Base-by-base conservation (phyloP, 2,329 filamentous ascomycete genomes). In the Claviceps africana region DNA sequence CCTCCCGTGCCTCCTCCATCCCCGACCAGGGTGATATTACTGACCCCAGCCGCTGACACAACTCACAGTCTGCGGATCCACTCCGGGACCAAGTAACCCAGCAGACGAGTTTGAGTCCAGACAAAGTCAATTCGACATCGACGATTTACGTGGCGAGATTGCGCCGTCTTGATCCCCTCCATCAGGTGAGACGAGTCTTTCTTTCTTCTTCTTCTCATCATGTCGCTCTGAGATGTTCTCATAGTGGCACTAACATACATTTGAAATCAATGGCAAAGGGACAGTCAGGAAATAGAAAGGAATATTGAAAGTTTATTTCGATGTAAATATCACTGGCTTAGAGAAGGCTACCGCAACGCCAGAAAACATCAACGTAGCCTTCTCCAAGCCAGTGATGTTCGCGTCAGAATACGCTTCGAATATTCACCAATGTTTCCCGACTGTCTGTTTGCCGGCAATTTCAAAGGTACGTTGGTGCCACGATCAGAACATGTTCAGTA, bases 21-120 rank as follows among this genome's bases (percentile, higher is more conserved):
- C 48, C 22, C 42, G 35, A 53, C 48, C 48, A 51, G 48, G 52
- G 46, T 54, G 45, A n/a, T 49, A 49, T 42, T 51, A 49, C 53
- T 54, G 45, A 51, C 39, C 49, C 50, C 44, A 28, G 53, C 50
- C 33, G 53, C 50, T 52, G 48, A 51, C 48, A 50, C 44, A 44
- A 47, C 47, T 47, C 45, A 44, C 50, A 50, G 53, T 39, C n/a
- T 15, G 22, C 39, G 37, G 31, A 40, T 50, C 47, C 47, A 50
- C 50, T 50, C 37, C 30, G 28, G 25, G n/a, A 51, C 37, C 48
- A 51, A 31, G 25, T 15, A 46, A n/a, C 28, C 47, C 46, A 31
- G 31, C 4, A 9, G 31, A 35, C 31, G 10, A 11, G 13, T 35
- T 35, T 9, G 10, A 50, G 50, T n/a, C 31, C 48, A 21, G 45